Base-by-base conservation (phyloP, 805 yeast species). In the Saccharomycodes ludwigii region DNA sequence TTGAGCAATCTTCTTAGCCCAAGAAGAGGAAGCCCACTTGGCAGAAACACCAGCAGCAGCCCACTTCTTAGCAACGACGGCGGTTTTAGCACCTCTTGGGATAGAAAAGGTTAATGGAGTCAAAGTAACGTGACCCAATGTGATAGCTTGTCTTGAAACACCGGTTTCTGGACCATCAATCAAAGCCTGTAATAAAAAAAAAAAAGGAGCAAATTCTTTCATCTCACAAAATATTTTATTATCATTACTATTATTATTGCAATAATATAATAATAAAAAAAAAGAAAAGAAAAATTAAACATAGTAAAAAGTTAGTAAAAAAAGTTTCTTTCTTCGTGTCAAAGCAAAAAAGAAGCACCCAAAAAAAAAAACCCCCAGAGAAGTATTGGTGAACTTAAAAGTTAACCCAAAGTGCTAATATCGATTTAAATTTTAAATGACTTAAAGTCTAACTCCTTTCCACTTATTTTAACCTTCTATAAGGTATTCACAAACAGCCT, bases 1-100 rank as follows among this genome's bases (percentile, higher is more conserved):
- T 68, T 82, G 79, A 62, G 93, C 95, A 58, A 91, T 79, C 75
- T 85, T 86, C 81, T 88, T 82, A 60, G 98, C 96, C 96, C 96
- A 85, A 35, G 95, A 63, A 46, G 97, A 70, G 54, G 79, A 70
- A 51, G 80, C 75, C 97, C 97, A 91, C 68, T 88, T 82, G 58
- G 74, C 71, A 52, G 75, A 78, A 53, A 88, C 71, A 52, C 76
- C 86, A 54, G 93, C 78, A 61, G 91, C 82, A 58, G 75, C 73
- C 91, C 94, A 91, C 67, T 82, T 82, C 82, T 88, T 88, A 56
- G 76, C 58, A 55, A 93, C 88, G 44, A 75, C 68, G 48, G 75
- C 71, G 54, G 94, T 68, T 69, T 82, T 81, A 46, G 95, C 73
- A 66, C 95, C 96, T 73, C 95, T 88, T 73, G 96, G 85, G 58